Evolutionary conservation across 768 basidiomycete genomes (phyloP).

Genomic region (Pisolithus orientalis): DNA sequence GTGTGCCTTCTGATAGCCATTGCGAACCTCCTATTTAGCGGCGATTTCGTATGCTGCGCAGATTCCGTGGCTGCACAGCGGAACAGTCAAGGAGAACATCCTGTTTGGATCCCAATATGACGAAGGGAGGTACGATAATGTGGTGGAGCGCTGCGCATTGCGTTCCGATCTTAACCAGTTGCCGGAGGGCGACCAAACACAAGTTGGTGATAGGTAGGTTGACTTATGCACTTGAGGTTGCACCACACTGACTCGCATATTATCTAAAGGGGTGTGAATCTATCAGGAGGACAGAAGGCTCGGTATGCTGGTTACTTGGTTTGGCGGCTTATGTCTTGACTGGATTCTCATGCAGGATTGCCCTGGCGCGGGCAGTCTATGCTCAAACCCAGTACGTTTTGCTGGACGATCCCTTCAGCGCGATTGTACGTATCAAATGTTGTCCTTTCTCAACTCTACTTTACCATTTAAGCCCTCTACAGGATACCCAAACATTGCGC

Average conservation of each 20-base stretch:
- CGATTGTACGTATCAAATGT: conserved; percentile 50
- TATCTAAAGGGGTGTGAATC: conserved; percentile 52
- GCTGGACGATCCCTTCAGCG: conserved; percentile 79
- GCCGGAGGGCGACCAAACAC: conserved; percentile 81
- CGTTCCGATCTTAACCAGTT: conserved; percentile 74
- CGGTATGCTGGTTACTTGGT: conserved; percentile 34
- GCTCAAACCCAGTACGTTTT: conserved; percentile 62
- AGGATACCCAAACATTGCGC: conserved; percentile 68
- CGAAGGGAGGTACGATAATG: conserved; percentile 65
- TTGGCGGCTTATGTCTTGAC: not conserved
- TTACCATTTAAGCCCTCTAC: not conserved
- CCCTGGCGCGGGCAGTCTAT: conserved; percentile 79
- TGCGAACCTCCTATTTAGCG: no score
- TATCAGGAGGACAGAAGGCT: conserved; percentile 82
- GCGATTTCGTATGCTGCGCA: conserved; percentile 70
- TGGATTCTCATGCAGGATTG: conserved; percentile 41
- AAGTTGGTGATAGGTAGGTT: conserved; percentile 66
- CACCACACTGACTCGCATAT: not conserved
- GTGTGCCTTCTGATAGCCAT: no score
- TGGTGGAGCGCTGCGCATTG: conserved; percentile 83
- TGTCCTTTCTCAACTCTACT: not conserved
- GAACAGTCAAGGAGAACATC: conserved; percentile 77
- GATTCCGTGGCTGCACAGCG: conserved; percentile 62
- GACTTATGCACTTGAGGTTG: not conserved
- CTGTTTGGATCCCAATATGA: conserved; percentile 67